A percentile compares a stretch with the other conserved stretches of the same genome.
These are phyloP conservation scores for Oryza meridionalis DNA, from an alignment of 176 grass and related monocot genomes.

Conservation along the genomic window DNA sequence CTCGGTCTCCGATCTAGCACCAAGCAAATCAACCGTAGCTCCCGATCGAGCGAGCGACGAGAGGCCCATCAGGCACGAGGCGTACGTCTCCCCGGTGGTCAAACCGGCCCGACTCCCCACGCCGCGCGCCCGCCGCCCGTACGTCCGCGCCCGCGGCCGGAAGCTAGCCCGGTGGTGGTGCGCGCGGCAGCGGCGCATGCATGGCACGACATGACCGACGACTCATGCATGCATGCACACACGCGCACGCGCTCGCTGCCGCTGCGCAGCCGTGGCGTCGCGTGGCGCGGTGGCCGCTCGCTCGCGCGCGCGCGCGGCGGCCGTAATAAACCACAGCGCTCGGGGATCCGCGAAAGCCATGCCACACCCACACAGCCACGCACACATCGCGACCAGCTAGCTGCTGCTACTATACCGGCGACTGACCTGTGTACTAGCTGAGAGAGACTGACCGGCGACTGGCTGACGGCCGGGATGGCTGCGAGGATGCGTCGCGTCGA, in stretches of 20 bases:
- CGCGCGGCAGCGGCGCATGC: slow-evolving; percentile 9
- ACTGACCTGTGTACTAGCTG: too few relatives aligned
- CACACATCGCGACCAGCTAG: too few relatives aligned
- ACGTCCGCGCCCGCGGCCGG: slow-evolving; percentile 33
- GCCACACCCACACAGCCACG: too few relatives aligned
- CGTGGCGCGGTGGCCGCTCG: too few relatives aligned
- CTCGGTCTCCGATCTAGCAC: too few relatives aligned
- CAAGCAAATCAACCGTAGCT: too few relatives aligned
- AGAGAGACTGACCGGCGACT: neutral
- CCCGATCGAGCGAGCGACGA: neutral
- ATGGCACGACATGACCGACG: neutral
- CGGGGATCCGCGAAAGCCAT: neutral
- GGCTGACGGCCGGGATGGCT: neutral
- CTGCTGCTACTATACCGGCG: too few relatives aligned
- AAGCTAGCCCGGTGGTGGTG: neutral
- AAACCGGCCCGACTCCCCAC: slow-evolving; percentile 38
- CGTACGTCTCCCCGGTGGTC: neutral
- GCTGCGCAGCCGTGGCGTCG: too few relatives aligned
- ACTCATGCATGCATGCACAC: too few relatives aligned
- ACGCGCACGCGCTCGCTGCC: too few relatives aligned
- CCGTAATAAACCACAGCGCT: too few relatives aligned
- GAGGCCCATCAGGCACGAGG: neutral
- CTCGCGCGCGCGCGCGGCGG: too few relatives aligned
- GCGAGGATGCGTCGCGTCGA: neutral
- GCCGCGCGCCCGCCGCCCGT: slow-evolving; percentile 27